Conservation (phyloP, 2,329 filamentous ascomycete species). For the Penicillium sp. region DNA sequence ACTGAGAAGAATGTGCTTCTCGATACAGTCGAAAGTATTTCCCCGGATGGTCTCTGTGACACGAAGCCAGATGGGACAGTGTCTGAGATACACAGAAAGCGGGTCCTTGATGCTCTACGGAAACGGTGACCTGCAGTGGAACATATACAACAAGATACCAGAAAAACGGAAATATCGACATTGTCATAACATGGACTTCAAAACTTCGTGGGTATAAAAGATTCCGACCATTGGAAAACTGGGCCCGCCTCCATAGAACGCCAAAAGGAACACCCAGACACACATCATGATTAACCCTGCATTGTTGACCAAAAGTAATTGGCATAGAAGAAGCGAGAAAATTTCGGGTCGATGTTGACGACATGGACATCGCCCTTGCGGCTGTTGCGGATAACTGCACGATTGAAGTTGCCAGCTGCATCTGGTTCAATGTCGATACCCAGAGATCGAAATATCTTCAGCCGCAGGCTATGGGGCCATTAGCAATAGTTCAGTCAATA, state of each 20-base stretch:
- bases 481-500: neutral
- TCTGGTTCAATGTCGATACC: slow-evolving; percentile 88
- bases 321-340: slow-evolving; percentile 86
- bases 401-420: slow-evolving; percentile 73
- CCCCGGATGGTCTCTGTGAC: slow-evolving; percentile 23
- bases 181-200: slow-evolving; percentile 11
- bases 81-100: slow-evolving; percentile 21
- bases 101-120: slow-evolving; percentile 19
- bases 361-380: slow-evolving; percentile 90
- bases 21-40: slow-evolving; percentile 28
- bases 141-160: neutral
- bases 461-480: slow-evolving; percentile 58
- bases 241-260: slow-evolving; percentile 17
- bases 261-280: too few species aligned
- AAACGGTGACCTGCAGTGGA: slow-evolving; percentile 4
- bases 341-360: slow-evolving; percentile 89
- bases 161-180: neutral
- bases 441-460: slow-evolving; percentile 87
- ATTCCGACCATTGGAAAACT: slow-evolving; percentile 14
- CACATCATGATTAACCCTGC: slow-evolving; percentile 45
- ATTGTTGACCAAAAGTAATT: slow-evolving; percentile 95
- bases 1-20: slow-evolving; percentile 26
- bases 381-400: slow-evolving; percentile 80
- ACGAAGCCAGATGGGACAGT: slow-evolving; percentile 12
- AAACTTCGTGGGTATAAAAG: slow-evolving; percentile 24